Percentiles rank a stretch among this genome's conserved stretches.
Evolutionary conservation across 2,329 filamentous ascomycete species (phyloP).

Genomic region (Colletotrichum graminicola): DNA sequence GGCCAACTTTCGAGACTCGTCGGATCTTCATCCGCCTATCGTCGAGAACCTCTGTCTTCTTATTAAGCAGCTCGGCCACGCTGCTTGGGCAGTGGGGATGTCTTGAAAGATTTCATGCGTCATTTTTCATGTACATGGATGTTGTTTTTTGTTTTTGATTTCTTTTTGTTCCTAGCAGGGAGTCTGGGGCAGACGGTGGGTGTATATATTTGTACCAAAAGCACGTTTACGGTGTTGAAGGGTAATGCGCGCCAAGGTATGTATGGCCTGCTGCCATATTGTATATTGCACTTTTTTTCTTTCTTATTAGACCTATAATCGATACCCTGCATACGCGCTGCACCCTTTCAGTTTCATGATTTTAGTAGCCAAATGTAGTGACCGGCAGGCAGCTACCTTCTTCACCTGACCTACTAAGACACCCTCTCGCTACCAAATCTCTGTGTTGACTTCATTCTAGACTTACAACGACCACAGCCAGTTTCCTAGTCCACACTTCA

Average conservation of each 20-base stretch:
- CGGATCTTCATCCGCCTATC: constrained; percentile 66
- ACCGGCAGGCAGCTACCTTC: too few relatives aligned
- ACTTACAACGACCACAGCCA: too few relatives aligned
- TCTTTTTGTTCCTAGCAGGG: neutral
- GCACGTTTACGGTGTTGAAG: constrained; percentile 20
- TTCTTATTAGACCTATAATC: neutral
- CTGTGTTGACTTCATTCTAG: too few relatives aligned
- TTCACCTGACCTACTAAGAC: too few relatives aligned
- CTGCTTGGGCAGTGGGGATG: constrained; percentile 56
- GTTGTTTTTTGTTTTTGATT: constrained; percentile 1
- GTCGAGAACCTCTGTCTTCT: constrained; percentile 76
- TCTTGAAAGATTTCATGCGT: constrained; percentile 31
- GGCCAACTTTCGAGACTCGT: constrained; percentile 61
- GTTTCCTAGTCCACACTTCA: too few relatives aligned
- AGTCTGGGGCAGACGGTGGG: constrained; percentile 24
- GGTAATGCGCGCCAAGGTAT: neutral
- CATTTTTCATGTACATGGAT: neutral
- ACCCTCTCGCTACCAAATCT: too few relatives aligned
- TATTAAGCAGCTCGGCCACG: constrained; percentile 70
- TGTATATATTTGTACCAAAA: constrained; percentile 37
- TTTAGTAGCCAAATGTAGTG: too few relatives aligned
- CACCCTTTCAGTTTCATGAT: too few relatives aligned
- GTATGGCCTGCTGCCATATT: neutral
- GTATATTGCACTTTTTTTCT: neutral
- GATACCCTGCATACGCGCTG: neutral